Percentiles rank a stretch among this genome's conserved stretches.
phyloP scores from a whole-genome alignment of 257 asterid genomes.

The Orobanche coerulescens region DNA sequence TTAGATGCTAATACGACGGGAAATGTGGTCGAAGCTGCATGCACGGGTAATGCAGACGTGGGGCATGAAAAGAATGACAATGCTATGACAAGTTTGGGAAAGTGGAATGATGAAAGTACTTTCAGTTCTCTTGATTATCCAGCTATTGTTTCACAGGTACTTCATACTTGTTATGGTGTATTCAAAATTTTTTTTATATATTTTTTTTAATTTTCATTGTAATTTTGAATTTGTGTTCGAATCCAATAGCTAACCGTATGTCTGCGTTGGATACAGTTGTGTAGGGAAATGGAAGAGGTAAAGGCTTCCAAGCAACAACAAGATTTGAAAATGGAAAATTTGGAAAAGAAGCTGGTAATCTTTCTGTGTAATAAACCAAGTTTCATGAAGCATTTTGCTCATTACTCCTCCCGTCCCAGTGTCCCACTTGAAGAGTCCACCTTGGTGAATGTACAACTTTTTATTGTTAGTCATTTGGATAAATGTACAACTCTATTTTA shows the following conservation, averaged over 20 bases:
- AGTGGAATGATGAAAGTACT: slow-evolving; percentile 24
- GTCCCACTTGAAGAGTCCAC: no score
- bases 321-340: slow-evolving; percentile 25
- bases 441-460: no score
- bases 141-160: slow-evolving; percentile 38
- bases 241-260: neutral
- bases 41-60: slow-evolving; percentile 21
- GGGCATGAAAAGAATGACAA: slow-evolving; percentile 25
- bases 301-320: slow-evolving; percentile 35
- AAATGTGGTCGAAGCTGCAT: slow-evolving; percentile 22
- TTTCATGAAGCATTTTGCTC: slow-evolving; percentile 2
- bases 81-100: slow-evolving; percentile 22
- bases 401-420: no score
- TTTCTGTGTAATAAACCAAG: neutral
- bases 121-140: slow-evolving; percentile 26
- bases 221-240: neutral
- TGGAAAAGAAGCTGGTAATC: slow-evolving; percentile 54
- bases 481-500: no score
- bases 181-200: neutral
- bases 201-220: neutral
- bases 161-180: slow-evolving; percentile 12
- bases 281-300: slow-evolving; percentile 35
- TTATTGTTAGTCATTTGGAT: no score
- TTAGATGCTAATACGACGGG: slow-evolving; percentile 22
- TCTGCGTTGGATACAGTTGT: slow-evolving; percentile 35